Conservation (phyloP, 2,329 filamentous ascomycete genomes). For the Fusarium paranaense region DNA sequence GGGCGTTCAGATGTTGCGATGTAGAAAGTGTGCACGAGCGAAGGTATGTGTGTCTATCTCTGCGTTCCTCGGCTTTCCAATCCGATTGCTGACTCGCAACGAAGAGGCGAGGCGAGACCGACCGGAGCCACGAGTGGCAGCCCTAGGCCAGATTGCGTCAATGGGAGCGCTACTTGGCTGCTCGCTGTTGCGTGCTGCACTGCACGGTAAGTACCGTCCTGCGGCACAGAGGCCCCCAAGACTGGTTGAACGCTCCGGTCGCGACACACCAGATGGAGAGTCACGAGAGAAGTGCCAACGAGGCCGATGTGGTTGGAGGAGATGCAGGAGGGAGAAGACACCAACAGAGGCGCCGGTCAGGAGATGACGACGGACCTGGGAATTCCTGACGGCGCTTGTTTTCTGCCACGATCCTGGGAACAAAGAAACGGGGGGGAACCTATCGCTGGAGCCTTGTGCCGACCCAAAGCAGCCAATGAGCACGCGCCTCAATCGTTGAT, state of each 20-base stretch:
- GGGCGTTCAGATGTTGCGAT: not conserved
- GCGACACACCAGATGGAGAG: constrained; percentile 17
- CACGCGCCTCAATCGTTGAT: not conserved
- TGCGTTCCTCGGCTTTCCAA: constrained; percentile 30
- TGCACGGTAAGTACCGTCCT: constrained; percentile 28
- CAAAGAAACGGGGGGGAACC: constrained; percentile 8
- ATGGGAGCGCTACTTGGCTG: constrained; percentile 23
- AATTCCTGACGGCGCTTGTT: constrained; percentile 31
- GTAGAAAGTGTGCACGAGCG: constrained; percentile 15
- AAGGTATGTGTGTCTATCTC: constrained; percentile 34
- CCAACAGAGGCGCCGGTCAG: constrained; percentile 28
- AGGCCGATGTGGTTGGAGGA: constrained; percentile 30
- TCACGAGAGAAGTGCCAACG: constrained; percentile 28
- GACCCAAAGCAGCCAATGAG: constrained; percentile 20
- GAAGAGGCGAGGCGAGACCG: constrained; percentile 19
- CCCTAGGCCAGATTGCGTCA: constrained; percentile 41
- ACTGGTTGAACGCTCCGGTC: constrained; percentile 20
- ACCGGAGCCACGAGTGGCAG: constrained; percentile 13
- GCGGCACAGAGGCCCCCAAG: constrained; percentile 38
- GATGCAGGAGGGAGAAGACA: constrained; percentile 29
- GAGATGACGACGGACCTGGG: constrained; percentile 32
- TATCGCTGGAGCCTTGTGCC: constrained; percentile 11
- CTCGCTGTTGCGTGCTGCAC: not conserved
- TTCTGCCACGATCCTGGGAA: constrained; percentile 43
- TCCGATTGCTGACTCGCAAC: constrained; percentile 37